Base-by-base conservation (phyloP, 495 filamentous ascomycete genomes). In the Staphylotrichum tortipilum region DNA sequence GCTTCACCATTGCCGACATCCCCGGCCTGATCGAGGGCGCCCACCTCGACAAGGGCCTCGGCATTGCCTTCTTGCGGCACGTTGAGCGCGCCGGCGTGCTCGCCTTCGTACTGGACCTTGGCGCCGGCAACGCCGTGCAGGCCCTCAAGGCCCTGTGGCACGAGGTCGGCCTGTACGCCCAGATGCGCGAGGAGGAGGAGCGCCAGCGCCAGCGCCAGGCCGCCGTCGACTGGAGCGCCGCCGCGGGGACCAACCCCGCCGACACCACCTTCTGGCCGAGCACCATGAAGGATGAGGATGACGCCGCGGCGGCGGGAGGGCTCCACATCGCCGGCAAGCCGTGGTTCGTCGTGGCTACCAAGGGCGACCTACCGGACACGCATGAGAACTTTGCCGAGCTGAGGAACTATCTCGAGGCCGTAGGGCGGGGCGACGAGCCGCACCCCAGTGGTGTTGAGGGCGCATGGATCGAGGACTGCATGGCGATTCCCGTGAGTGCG, bases 341-440 rank as follows among this genome's bases (percentile, higher is more conserved):
- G 6, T 98, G 94, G 94, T 92, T 95, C 57, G 90, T 97, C 1
- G 85, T 97, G 30, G 94, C 89, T 8, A 95, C 90, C 30, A 98
- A 98, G 66, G 90, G 88, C 9, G 92, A 98, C 65, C 61, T 96
- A 41, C 77, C 80, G 8, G 76, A 77, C 1, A 92, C 94, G 6
- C 76, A 88, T 65, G 76, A 82, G 19, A 92, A 89, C 54, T 98
- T 86, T 62, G 69, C 58, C 22, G 66, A 66, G 41, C 64, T 98
- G 56, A 80, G 82, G 47, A 66, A 65, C 1, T 94, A 92, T 65
- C 65, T 95, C 3, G 65, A 74, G 2, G 72, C 66, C 2, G 73
- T 94, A 4, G 74, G 75, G 30, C 64, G 71, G 14, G 78, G 82
- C 2, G 65, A 68, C 12, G 68, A 74, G 37, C 70, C 73, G 34